Evolutionary conservation across 2,329 filamentous ascomycete species (phyloP), one percentile per base, ranked within the genome.

Genomic region (Sporothrix mexicana): DNA sequence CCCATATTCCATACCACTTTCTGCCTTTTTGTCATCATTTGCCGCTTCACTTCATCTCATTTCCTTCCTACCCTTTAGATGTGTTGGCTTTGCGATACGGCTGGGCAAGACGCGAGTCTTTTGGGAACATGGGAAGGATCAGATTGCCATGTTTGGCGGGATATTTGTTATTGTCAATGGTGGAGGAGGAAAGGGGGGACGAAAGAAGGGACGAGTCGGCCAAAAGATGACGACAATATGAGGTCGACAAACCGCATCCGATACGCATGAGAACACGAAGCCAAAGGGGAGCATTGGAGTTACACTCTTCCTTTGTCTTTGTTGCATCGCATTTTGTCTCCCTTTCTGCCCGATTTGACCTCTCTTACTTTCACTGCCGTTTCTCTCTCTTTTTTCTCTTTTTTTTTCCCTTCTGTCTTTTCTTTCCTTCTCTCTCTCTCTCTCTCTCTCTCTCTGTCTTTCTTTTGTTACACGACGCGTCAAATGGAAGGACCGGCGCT

Each of bases 101-200:
- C n/a, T 53, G 66, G 47, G 36, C 25, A 51, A 53, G 66, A 68
- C 66, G 66, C 66, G 53, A 53, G 66, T 68, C 66, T 68, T 51
- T 67, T 36, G 57, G 64, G 64, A 36, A 13, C 20, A 59, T 2
- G 64, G 64, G 30, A 23, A 51, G 45, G 47, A 36, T 15, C 43
- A 51, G 45, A 67, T 30, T 51, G 45, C 9, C 45, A 20, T 51
- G 61, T 23, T 69, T 59, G 30, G 30, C 30, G 30, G 30, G 30
- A 36, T 7, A 43, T 25, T 41, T 25, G 20, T 30, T 20, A 20
- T 64, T 23, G 13, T 69, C 49, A 36, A 59, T 13, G 55, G 23
- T 8, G n/a, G n/a, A 30, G 5, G 53, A 57, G 2, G 25, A 30
- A 20, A 57, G 53, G 20, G 53, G 25, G 53, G 20, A 9, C 15